A percentile compares a stretch with the other conserved stretches of the same genome.
Conservation (phyloP, 2,329 filamentous ascomycete genomes). For the Penicillium sp. region DNA sequence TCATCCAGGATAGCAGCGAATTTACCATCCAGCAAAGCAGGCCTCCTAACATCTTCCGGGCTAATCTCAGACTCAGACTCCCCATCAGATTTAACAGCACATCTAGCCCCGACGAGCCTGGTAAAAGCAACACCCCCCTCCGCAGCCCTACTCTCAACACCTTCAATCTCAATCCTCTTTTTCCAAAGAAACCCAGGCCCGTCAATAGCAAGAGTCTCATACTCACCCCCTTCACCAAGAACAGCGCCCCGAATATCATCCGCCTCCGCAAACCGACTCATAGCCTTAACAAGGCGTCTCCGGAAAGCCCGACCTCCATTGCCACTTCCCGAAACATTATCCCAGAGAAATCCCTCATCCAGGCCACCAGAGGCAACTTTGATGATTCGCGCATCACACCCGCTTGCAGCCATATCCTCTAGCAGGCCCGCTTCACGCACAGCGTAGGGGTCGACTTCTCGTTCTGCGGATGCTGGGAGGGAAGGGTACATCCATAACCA, state of each 20-base stretch:
- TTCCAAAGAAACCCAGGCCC: constrained; percentile 77
- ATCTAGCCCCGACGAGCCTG: constrained; percentile 61
- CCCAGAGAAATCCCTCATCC: constrained; percentile 79
- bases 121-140: constrained; percentile 80
- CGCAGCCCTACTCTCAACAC: constrained; percentile 61
- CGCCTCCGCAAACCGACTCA: constrained; percentile 61
- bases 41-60: constrained; percentile 51
- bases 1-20: constrained; percentile 55
- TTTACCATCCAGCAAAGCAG: constrained; percentile 67
- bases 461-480: constrained; percentile 59
- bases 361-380: constrained; percentile 93
- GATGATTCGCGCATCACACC: constrained; percentile 86
- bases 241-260: constrained; percentile 69
- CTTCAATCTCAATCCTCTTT: constrained; percentile 67
- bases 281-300: constrained; percentile 52
- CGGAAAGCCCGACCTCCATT: constrained; percentile 46
- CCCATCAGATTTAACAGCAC: constrained; percentile 52
- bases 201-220: constrained; percentile 87
- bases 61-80: constrained; percentile 22
- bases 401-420: constrained; percentile 76
- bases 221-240: constrained; percentile 92
- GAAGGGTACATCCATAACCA: constrained; percentile 91
- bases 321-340: constrained; percentile 65
- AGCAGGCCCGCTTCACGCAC: constrained; percentile 59
- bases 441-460: constrained; percentile 17